These are phyloP conservation scores for Seminavis robusta DNA, from an alignment of 108 stramenopile species.

Conservation along the genomic window DNA sequence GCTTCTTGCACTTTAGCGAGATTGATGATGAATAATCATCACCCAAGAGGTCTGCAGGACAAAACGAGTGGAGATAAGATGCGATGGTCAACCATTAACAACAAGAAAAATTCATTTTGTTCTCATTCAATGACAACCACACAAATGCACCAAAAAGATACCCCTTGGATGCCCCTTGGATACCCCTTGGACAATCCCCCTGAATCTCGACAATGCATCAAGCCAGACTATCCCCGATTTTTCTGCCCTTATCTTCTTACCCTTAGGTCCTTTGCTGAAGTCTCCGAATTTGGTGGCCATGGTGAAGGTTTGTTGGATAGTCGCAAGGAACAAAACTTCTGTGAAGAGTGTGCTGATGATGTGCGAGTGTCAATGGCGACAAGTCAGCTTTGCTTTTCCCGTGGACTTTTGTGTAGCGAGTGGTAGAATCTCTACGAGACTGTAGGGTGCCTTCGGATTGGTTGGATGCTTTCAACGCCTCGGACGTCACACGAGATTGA, in stretches of 20 bases:
- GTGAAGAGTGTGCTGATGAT: too few relatives aligned
- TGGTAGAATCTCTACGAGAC: too few relatives aligned
- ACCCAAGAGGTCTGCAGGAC: conserved; percentile 66
- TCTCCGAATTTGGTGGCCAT: conserved; percentile 87
- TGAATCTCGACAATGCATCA: neutral
- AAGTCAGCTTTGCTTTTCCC: too few relatives aligned
- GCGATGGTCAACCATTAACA: too few relatives aligned
- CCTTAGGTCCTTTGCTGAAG: conserved; percentile 73
- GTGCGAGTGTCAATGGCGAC: too few relatives aligned
- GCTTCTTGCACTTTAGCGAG: conserved; percentile 84
- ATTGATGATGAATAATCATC: conserved; percentile 85
- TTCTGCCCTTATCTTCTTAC: conserved; percentile 28
- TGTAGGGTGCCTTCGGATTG: too few relatives aligned
- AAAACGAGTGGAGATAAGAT: too few relatives aligned
- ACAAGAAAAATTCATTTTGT: neutral
- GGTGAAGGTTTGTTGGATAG: conserved; percentile 12
- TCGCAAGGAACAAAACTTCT: too few relatives aligned
- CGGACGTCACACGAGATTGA: too few relatives aligned
- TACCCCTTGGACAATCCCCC: neutral
- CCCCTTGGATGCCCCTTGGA: neutral
- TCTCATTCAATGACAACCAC: neutral
- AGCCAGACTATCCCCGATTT: neutral
- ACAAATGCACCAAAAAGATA: neutral
- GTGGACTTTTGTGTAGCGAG: too few relatives aligned
- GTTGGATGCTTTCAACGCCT: too few relatives aligned